Evolutionary conservation across 352 stramenopile species (phyloP).

Genomic region (Globisporangium barbulae): DNA sequence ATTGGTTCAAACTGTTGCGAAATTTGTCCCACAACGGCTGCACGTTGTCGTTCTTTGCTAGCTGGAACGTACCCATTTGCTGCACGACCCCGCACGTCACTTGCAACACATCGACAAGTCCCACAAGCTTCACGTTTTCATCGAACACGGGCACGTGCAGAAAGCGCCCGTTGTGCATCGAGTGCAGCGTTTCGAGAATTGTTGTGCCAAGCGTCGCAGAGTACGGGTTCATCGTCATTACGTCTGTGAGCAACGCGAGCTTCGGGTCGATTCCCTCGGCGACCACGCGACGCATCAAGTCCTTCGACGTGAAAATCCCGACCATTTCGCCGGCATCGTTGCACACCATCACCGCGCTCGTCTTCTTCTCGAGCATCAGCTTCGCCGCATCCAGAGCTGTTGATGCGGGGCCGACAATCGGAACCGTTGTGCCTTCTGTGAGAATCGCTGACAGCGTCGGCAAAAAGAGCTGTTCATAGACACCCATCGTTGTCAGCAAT

Average conservation of each 20-base stretch:
- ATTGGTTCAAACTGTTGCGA: conserved; percentile 44
- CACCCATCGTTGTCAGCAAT: neutral
- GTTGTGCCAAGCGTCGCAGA: conserved; percentile 90
- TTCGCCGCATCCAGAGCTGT: conserved; percentile 68
- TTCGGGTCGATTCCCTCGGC: conserved; percentile 84
- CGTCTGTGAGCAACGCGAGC: conserved; percentile 73
- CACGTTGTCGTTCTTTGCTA: conserved; percentile 58
- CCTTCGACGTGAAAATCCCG: conserved; percentile 97
- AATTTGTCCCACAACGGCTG: conserved; percentile 79
- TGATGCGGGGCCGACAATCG: conserved; percentile 43
- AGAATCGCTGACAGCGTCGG: conserved; percentile 81
- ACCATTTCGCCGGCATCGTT: conserved; percentile 81
- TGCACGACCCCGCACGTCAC: conserved; percentile 86
- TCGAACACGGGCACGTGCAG: conserved; percentile 96
- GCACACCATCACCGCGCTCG: conserved; percentile 89
- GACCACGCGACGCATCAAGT: conserved; percentile 96
- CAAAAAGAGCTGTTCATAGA: conserved; percentile 63
- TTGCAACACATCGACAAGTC: conserved; percentile 96
- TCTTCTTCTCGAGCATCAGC: conserved; percentile 81
- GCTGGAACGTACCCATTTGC: conserved; percentile 80
- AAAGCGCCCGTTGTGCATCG: conserved; percentile 97
- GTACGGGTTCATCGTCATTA: conserved; percentile 96
- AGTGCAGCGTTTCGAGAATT: conserved; percentile 96
- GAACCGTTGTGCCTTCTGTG: conserved; percentile 50
- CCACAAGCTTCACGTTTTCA: conserved; percentile 84